phyloP scores from a whole-genome alignment of 2,329 filamentous ascomycete species.

The Paraphaeosphaeria sporulosa region DNA sequence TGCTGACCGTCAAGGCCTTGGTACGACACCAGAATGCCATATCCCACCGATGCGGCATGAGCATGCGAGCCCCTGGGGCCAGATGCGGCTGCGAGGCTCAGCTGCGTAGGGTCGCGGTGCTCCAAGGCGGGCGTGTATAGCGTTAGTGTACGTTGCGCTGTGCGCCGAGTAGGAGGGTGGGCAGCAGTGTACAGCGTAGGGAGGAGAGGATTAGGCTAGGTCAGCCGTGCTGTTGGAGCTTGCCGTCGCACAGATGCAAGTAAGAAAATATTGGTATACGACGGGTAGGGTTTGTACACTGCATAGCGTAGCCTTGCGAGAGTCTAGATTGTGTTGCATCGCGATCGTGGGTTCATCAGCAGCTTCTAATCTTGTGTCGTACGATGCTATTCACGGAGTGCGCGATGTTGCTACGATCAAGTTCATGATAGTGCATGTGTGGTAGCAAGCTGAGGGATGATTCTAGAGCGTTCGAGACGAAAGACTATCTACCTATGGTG shows the following conservation, averaged over 20 bases:
- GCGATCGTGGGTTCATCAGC: not conserved
- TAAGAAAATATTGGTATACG: not conserved
- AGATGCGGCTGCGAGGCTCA: constrained; percentile 14
- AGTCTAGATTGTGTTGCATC: constrained; percentile 6
- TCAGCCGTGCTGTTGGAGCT: not conserved
- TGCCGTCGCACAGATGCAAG: not conserved
- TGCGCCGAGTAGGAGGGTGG: not conserved
- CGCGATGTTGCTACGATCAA: not conserved
- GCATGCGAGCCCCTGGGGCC: constrained; percentile 6
- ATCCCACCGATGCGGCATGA: not conserved
- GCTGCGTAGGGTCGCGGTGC: constrained; percentile 6
- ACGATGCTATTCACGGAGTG: constrained; percentile 3
- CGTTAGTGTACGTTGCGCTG: constrained; percentile 7
- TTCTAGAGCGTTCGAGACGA: not conserved
- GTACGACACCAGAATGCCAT: not conserved
- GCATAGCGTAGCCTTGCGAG: not conserved
- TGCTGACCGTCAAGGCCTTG: not conserved
- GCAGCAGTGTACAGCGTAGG: not conserved
- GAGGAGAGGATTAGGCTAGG: constrained; percentile 3
- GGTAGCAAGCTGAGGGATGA: not conserved
- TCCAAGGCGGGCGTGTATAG: constrained; percentile 1
- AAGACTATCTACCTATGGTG: not conserved
- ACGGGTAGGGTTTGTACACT: not conserved
- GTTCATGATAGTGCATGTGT: not conserved
- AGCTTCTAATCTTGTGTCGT: not conserved